Evolutionary conservation across 2,329 filamentous ascomycete species (phyloP).

Genomic region (Lecanicillium sp.): DNA sequence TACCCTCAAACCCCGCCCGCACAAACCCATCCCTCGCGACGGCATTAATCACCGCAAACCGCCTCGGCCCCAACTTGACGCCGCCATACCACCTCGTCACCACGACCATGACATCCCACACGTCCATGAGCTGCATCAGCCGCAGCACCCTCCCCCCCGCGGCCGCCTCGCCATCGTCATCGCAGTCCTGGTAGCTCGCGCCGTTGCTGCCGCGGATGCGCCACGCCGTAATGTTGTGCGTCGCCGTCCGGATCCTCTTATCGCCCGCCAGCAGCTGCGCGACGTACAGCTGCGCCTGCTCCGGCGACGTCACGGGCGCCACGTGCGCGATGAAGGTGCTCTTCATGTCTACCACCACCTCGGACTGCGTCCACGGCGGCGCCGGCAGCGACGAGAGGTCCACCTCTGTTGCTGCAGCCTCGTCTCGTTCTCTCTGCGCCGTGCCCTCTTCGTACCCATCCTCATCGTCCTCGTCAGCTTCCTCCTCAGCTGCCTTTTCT

Average conservation of each 20-base stretch:
- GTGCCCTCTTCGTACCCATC: conserved; percentile 4
- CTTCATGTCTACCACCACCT: conserved; percentile 70
- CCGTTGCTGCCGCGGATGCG: conserved; percentile 57
- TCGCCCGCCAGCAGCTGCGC: conserved; percentile 73
- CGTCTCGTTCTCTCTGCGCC: neutral
- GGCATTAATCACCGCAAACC: conserved; percentile 85
- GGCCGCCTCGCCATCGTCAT: conserved; percentile 93
- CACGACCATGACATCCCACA: conserved; percentile 88
- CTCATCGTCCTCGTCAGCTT: conserved; percentile 13
- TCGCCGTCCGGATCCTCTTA: conserved; percentile 75
- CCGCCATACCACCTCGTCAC: conserved; percentile 96
- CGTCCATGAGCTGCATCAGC: conserved; percentile 88
- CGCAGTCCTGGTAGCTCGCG: conserved; percentile 73
- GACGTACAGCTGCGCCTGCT: conserved; percentile 64
- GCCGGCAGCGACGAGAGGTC: conserved; percentile 20
- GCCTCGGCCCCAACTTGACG: conserved; percentile 75
- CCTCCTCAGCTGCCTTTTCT: conserved; percentile 15
- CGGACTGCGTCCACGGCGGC: conserved; percentile 66
- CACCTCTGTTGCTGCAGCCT: conserved; percentile 11
- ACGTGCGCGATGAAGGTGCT: conserved; percentile 81
- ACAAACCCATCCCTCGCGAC: conserved; percentile 80
- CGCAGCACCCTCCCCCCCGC: conserved; percentile 80
- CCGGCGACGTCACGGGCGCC: conserved; percentile 59
- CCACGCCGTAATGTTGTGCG: conserved; percentile 96
- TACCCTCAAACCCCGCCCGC: conserved; percentile 61